Percentiles rank a stretch among this genome's conserved stretches.
These are phyloP conservation scores for Leccinum obscurum DNA, from an alignment of 768 basidiomycete genomes.

Conservation along the genomic window DNA sequence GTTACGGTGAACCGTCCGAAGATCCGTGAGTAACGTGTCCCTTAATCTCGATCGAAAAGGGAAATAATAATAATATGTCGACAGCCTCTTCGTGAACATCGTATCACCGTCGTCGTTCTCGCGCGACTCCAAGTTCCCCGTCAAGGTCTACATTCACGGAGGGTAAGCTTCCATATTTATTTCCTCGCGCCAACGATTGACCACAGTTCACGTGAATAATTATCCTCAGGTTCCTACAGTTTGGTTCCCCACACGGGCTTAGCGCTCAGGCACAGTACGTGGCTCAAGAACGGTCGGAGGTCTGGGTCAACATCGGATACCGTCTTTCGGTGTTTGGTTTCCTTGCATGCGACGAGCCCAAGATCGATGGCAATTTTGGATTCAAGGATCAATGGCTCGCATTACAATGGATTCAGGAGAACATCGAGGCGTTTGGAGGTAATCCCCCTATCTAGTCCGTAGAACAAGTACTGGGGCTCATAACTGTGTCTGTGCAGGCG, in stretches of 20 bases:
- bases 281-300: slow-evolving; percentile 60
- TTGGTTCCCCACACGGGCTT: slow-evolving; percentile 69
- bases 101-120: slow-evolving; percentile 49
- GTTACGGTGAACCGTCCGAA: slow-evolving; percentile 66
- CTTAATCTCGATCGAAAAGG: neutral
- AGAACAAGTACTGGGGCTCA: neutral
- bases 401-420: slow-evolving; percentile 67
- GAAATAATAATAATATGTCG: neutral
- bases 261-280: slow-evolving; percentile 65
- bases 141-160: slow-evolving; percentile 77
- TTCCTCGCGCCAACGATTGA: neutral
- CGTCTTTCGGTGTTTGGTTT: slow-evolving; percentile 78
- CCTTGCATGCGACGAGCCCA: slow-evolving; percentile 62
- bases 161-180: slow-evolving; percentile 44
- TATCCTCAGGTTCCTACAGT: slow-evolving; percentile 66
- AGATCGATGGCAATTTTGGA: slow-evolving; percentile 71
- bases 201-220: neutral
- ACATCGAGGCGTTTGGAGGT: slow-evolving; percentile 73
- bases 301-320: slow-evolving; percentile 79
- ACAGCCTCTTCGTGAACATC: slow-evolving; percentile 66
- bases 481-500: slow-evolving; percentile 39
- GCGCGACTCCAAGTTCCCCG: slow-evolving; percentile 51
- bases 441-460: neutral
- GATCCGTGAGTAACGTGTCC: slow-evolving; percentile 48
- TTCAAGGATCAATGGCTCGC: slow-evolving; percentile 86